Evolutionary conservation across 495 filamentous ascomycete species (phyloP).

Genomic region (Podospora tetraspora): DNA sequence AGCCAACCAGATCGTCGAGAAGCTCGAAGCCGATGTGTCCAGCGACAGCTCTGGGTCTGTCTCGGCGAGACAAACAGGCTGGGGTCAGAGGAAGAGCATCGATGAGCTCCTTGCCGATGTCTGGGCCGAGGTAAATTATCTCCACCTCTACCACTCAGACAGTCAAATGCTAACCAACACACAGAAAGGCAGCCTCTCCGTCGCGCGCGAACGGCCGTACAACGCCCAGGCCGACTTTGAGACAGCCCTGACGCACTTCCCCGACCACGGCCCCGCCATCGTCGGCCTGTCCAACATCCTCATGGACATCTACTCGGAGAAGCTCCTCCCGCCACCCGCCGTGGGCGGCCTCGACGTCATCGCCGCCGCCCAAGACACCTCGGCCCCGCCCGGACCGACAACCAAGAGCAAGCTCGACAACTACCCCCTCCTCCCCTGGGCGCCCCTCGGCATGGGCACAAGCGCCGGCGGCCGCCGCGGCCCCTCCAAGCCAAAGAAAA

Average conservation of each 20-base stretch:
- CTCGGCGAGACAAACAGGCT: conserved; percentile 56
- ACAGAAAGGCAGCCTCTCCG: conserved; percentile 63
- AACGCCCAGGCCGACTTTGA: conserved; percentile 71
- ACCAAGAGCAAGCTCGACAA: conserved; percentile 14
- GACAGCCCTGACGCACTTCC: conserved; percentile 64
- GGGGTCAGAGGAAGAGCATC: conserved; percentile 68
- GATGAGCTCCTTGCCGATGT: conserved; percentile 80
- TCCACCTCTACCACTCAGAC: background rate
- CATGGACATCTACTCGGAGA: conserved; percentile 75
- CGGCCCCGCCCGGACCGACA: background rate
- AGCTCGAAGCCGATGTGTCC: conserved; percentile 48
- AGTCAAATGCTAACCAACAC: conserved; percentile 30
- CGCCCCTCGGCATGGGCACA: conserved; percentile 39
- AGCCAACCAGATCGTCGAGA: conserved; percentile 62
- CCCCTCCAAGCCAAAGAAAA: conserved; percentile 2
- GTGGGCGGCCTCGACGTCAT: conserved; percentile 31
- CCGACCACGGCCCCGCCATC: conserved; percentile 73
- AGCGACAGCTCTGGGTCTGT: conserved; percentile 45
- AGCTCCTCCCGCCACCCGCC: conserved; percentile 43
- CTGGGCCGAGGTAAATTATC: conserved; percentile 56
- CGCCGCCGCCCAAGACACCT: background rate
- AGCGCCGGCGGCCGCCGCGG: background rate
- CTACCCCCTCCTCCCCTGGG: conserved; percentile 29
- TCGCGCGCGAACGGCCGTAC: conserved; percentile 57
- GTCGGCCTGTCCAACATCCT: conserved; percentile 79